Percentiles rank a stretch among this genome's conserved stretches.
Conservation (phyloP, 2,329 filamentous ascomycete species). For the Monilinia fructicola region DNA sequence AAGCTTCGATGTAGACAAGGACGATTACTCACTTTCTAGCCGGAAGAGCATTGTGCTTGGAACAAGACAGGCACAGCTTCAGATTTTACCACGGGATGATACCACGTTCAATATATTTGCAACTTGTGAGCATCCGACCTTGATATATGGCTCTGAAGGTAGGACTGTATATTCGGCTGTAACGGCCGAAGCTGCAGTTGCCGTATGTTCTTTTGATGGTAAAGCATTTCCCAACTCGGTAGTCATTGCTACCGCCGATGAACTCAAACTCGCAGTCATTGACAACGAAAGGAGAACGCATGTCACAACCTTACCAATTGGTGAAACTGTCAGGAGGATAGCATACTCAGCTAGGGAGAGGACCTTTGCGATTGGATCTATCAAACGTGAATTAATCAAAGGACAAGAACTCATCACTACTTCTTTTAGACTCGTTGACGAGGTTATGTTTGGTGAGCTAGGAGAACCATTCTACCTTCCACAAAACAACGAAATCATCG, state of each 20-base stretch:
- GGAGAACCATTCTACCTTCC: conserved; percentile 59
- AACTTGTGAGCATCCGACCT: conserved; percentile 87
- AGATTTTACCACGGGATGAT: conserved; percentile 68
- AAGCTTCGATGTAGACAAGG: conserved; percentile 69
- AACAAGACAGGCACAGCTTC: conserved; percentile 79
- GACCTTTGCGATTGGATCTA: conserved; percentile 83
- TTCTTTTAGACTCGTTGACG: conserved; percentile 86
- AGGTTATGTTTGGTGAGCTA: conserved; percentile 79
- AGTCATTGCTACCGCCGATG: conserved; percentile 72
- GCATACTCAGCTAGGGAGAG: conserved; percentile 79
- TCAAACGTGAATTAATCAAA: conserved; percentile 68
- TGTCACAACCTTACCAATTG: conserved; percentile 74
- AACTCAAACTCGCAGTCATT: conserved; percentile 76
- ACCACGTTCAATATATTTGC: conserved; percentile 81
- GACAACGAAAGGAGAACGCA: conserved; percentile 87
- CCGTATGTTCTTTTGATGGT: conserved; percentile 78
- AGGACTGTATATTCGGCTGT: conserved; percentile 91
- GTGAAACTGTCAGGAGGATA: conserved; percentile 81
- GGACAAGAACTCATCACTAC: conserved; percentile 76
- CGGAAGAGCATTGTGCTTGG: conserved; percentile 83
- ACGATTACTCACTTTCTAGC: conserved; percentile 62
- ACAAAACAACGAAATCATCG: conserved; percentile 69
- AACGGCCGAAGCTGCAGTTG: conserved; percentile 80
- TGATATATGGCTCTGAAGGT: conserved; percentile 88
- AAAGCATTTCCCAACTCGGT: conserved; percentile 79